Base-by-base conservation (phyloP, 2,329 filamentous ascomycete species). In the Neonectria sp. region DNA sequence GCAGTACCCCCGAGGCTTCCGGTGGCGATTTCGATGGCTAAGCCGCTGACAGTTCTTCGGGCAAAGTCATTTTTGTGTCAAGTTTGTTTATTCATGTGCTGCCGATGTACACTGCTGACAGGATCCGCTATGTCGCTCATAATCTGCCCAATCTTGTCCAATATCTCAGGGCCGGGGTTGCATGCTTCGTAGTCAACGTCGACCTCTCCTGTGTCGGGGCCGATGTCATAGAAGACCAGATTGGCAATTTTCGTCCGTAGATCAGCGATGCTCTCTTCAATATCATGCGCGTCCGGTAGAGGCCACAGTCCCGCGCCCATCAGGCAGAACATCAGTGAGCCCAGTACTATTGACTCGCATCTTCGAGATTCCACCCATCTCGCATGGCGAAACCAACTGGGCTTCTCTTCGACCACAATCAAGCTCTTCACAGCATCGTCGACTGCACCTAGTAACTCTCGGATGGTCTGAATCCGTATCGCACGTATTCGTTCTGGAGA, bases 271-370 rank as follows among this genome's bases (percentile, higher is more conserved):
- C 74, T 78, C 37, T 74, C 68, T 6, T 77, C 69, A 0, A 75
- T 58, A 21, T 74, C 70, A 3, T 59, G 33, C 3, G 71, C 46
- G 6, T 75, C 73, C 6, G 76, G 76, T 1, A 78, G 60, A 5
- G 77, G 78, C 77, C 76, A 80, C 4, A 79, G 74, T 13, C 72
- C 71, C 3, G 76, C 76, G 29, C 76, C 65, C 21, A 74, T 72
- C 6, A 79, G 73, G 53, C 77, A 78, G 55, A 77, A 79, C 4
- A 75, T 76, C 57, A 79, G 68, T 2, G 77, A 79, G 2, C 76
- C 77, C 1, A 79, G 63, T 15, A 79, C 79, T 74, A 79, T 80
- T 27, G 76, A 79, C 53, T 80, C 78, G 68, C 77, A 79, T 25
- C 74, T 63, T 57, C 78, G 78, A 8, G 72, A 76, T 1, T 77